Base-by-base conservation (phyloP, 2,329 filamentous ascomycete genomes). In the Pseudogymnoascus sp. region DNA sequence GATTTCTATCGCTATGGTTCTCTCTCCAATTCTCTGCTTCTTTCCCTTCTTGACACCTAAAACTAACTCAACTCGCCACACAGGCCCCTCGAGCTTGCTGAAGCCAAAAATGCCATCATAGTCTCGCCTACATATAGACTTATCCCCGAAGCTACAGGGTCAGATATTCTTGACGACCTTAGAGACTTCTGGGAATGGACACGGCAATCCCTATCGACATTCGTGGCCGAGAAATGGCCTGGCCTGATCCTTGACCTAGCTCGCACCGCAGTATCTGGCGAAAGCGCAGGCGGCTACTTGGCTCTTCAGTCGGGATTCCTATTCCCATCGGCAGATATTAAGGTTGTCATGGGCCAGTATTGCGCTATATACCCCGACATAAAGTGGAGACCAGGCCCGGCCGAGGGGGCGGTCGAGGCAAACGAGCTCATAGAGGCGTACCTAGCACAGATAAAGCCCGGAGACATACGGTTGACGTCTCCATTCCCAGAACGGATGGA, bases 41-140 rank as follows among this genome's bases (percentile, higher is more conserved):
- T 77, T 5, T 70, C 78, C 44, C 71, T 76, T 18, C 70, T 71
- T 40, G 38, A 6, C 38, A 40, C 16, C n/a, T 1, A 65, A 69
- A 42, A 73, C 75, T 59, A 67, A 67, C 21, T 18, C n/a, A 40
- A 40, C 38, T 40, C n/a, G 38, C n/a, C 7, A 10, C 7, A 40
- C n/a, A 40, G 38, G 38, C 38, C 38, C 38, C 38, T 40, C n/a
- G 38, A 40, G 38, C 38, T 40, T 40, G 38, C 38, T 40, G 38
- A 40, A 18, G 38, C 38, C 38, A 40, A 18, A 40, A 40, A 40
- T 40, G 77, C 79, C 33, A 75, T 82, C 40, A 70, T 78, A 28
- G 67, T 82, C 8, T 71, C 75, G 2, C 77, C 79, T 1, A 78
- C 80, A 69, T 80, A 83, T 70, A 79, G 80, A 12, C 75, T 82